Conservation (phyloP, 768 basidiomycete species). For the Panus rudis region DNA sequence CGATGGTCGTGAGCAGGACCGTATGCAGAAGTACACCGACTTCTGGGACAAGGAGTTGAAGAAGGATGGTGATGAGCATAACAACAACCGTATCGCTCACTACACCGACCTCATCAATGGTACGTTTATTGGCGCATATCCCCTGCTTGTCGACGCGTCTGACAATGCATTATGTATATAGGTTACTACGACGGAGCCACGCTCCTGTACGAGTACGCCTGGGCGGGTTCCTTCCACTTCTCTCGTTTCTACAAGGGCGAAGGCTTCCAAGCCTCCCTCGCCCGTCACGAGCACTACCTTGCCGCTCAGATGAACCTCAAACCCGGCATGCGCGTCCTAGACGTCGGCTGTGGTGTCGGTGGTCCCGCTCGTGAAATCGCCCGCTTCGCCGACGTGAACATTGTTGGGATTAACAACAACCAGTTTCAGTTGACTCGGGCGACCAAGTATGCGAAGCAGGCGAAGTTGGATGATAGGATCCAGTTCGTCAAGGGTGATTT, state of each 20-base stretch:
- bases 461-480: conserved; percentile 70
- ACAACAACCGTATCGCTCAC: conserved; percentile 64
- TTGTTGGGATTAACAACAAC: conserved; percentile 93
- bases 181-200: conserved; percentile 98
- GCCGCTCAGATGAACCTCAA: conserved; percentile 77
- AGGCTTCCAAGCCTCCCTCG: conserved; percentile 64
- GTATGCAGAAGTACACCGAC: conserved; percentile 79
- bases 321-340: conserved; percentile 92
- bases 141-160: conserved; percentile 1
- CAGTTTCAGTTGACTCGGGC: conserved; percentile 92
- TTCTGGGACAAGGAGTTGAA: conserved; percentile 85
- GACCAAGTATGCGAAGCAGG: conserved; percentile 67
- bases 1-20: conserved; percentile 33
- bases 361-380: conserved; percentile 96
- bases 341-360: conserved; percentile 97
- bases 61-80: conserved; percentile 60
- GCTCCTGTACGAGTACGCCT: conserved; percentile 90
- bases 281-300: conserved; percentile 97
- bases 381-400: conserved; percentile 76
- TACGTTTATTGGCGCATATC: conserved; percentile 26
- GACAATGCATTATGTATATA: conserved; percentile 18
- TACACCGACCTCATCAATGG: conserved; percentile 96
- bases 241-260: conserved; percentile 95
- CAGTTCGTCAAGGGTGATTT: conserved; percentile 91
- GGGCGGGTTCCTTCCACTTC: conserved; percentile 92